Conservation (phyloP, 2,329 filamentous ascomycete genomes). For the Septoria linicola region DNA sequence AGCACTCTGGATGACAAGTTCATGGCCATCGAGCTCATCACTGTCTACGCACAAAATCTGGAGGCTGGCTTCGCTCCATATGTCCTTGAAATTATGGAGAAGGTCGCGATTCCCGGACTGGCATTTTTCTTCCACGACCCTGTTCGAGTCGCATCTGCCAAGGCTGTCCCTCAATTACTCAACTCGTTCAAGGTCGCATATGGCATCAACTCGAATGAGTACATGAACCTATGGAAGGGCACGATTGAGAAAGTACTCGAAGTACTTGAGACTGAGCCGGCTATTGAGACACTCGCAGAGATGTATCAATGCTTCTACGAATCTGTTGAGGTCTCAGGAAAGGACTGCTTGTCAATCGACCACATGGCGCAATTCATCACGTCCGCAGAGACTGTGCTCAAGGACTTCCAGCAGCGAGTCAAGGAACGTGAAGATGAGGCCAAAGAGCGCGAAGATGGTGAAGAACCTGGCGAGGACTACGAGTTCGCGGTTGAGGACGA, state of each 20-base stretch:
- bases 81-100: constrained; percentile 90
- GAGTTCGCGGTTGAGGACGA: constrained; percentile 95
- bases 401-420: constrained; percentile 90
- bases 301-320: constrained; percentile 99
- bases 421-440: constrained; percentile 79
- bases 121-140: constrained; percentile 99
- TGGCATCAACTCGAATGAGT: constrained; percentile 73
- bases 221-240: constrained; percentile 77
- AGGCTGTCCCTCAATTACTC: constrained; percentile 87
- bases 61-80: constrained; percentile 90
- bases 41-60: constrained; percentile 95
- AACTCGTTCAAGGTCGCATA: constrained; percentile 93
- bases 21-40: constrained; percentile 97
- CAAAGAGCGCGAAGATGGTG: constrained; percentile 77
- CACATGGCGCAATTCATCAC: constrained; percentile 89
- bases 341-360: constrained; percentile 71
- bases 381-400: constrained; percentile 77
- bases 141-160: constrained; percentile 89
- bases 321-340: constrained; percentile 89
- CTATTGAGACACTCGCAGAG: constrained; percentile 92
- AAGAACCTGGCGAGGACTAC: constrained; percentile 71
- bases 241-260: constrained; percentile 91
- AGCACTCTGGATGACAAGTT: constrained; percentile 97
- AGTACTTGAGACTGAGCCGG: constrained; percentile 87
- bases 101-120: constrained; percentile 88